Percentiles rank a stretch among this genome's conserved stretches.
These are phyloP conservation scores for barrel medic (Medicago truncatula) DNA, from an alignment of 306 rosid genomes.

Conservation along the genomic window MtrunA17r5.0-ANR NC_053044.1:11846001-11846500, in stretches of 20 bases:
- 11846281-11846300: no score
- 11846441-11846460: no score
- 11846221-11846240: rapidly evolving
- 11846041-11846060: not conserved
- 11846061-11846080: not conserved
- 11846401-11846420: no score
- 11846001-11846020: slow-evolving; percentile 1
- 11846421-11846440: no score
- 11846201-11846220: not conserved
- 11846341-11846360: no score
- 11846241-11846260: not conserved
- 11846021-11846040: rapidly evolving
- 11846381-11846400: no score
- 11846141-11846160: slow-evolving; percentile 13
- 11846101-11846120: not conserved
- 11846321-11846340: no score
- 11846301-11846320: no score
- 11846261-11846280: not conserved
- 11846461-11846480: no score
- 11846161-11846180: not conserved
- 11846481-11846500: no score
- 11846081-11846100: not conserved
- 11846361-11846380: no score
- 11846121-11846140: slow-evolving; percentile 11
- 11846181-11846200: not conserved